Conservation (phyloP, 2,329 filamentous ascomycete species). For the Bipolaris gigantea region DNA sequence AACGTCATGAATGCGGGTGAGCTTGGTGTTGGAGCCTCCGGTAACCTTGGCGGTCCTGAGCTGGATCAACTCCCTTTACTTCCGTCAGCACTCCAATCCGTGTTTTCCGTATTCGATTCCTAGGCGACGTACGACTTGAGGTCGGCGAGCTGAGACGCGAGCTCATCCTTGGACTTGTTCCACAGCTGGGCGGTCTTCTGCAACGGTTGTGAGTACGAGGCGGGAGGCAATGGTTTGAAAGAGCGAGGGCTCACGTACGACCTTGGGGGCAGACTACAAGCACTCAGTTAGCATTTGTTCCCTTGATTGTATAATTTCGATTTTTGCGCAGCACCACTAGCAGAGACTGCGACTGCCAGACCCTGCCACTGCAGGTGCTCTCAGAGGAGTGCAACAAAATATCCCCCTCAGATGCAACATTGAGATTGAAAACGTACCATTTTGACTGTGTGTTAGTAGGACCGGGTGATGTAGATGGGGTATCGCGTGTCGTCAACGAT, state of each 20-base stretch:
- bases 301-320: constrained; percentile 13
- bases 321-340: constrained; percentile 28
- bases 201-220: constrained; percentile 39
- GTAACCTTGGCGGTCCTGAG: constrained; percentile 98
- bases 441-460: constrained; percentile 44
- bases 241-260: constrained; percentile 50
- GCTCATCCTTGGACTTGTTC: constrained; percentile 99
- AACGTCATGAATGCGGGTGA: constrained; percentile 81
- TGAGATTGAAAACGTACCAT: constrained; percentile 41
- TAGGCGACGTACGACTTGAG: constrained; percentile 42
- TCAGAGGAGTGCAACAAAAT: constrained; percentile 17
- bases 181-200: constrained; percentile 90
- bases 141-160: constrained; percentile 67
- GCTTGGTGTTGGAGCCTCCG: constrained; percentile 87
- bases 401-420: constrained; percentile 10
- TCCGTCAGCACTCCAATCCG: constrained; percentile 36
- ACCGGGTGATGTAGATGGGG: constrained; percentile 40
- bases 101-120: constrained; percentile 4
- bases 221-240: constrained; percentile 32
- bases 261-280: constrained; percentile 64
- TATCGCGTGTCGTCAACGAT: constrained; percentile 43
- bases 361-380: constrained; percentile 14
- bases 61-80: constrained; percentile 75
- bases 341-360: constrained; percentile 18
- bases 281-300: constrained; percentile 36